Base-by-base conservation (phyloP, 306 rosid species). In the Pterocarpus macrocarpus region DNA sequence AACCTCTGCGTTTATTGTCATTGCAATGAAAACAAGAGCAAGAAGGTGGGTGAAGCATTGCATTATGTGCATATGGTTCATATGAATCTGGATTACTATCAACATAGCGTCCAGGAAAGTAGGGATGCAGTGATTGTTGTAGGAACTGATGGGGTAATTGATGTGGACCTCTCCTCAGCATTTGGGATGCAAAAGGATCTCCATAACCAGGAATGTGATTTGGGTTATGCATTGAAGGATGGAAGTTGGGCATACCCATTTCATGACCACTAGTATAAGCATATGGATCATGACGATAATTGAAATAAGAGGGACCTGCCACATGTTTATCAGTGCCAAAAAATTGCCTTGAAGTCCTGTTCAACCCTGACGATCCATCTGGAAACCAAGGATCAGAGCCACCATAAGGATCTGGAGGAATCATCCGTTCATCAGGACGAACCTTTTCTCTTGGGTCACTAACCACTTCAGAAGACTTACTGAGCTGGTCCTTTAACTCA, bases 11-110 rank as follows among this genome's bases (percentile, higher is more conserved):
- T 70, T 79, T 88, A 81, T 84, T 88, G 53, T 92, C 93, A 78
- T 89, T 87, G 87, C 99, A 96, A 74, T 85, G 91, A 61, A 85
- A 87, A 85, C 99, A 96, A 52, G 97, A 82, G 81, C 99, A 96
- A 75, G 97, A 82, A 86, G 93, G 91, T 4, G 61, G 97, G 84
- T 96, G 99, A 85, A 84, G 86, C 67, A 83, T 79, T 58, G 92
- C 77, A 75, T 86, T 86, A 39, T 78, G 89, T 7, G 90, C 85
- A 77, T 86, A 94, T 30, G 81, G 85, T 56, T 86, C 89, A 59
- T 83, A 89, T 12, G 88, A 85, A 75, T 90, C 92, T 34, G 88
- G 83, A 86, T 85, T 87, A 47, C 80, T 45, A 57, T 88, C 91
- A 61, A 71, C 80, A 64, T 89, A 93, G 71, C 71, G 90, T 65